phyloP scores from a whole-genome alignment of 345 rosid species.

The Heritiera fomes region DNA sequence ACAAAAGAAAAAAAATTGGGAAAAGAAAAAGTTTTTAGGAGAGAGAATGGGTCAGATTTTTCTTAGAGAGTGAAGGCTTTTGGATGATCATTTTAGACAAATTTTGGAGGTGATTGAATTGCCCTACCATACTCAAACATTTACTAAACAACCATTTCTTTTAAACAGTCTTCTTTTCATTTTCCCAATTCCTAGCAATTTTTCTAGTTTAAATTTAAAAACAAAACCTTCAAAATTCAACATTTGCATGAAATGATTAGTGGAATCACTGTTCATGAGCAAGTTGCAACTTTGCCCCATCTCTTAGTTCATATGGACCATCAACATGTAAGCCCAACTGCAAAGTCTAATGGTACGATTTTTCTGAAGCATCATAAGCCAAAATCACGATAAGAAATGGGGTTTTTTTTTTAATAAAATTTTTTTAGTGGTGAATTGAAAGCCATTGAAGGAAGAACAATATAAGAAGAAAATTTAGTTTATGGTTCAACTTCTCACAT shows the following conservation, averaged over 20 bases:
- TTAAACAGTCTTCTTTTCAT: background rate
- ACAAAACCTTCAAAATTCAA: background rate
- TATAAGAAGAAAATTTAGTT: background rate
- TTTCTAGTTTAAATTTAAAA: background rate
- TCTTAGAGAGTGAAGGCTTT: background rate
- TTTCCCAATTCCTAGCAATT: background rate
- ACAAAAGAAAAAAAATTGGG: slow-evolving; percentile 5
- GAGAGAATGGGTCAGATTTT: slow-evolving; percentile 30
- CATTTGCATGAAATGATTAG: slow-evolving; percentile 24
- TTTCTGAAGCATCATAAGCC: background rate
- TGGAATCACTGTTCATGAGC: background rate
- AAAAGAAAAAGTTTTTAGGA: slow-evolving; percentile 17
- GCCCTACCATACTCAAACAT: background rate
- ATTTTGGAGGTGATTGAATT: slow-evolving; percentile 14
- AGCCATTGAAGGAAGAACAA: background rate
- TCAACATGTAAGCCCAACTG: slow-evolving; percentile 26
- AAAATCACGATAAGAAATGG: background rate
- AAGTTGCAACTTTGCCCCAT: slow-evolving; percentile 13
- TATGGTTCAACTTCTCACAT: slow-evolving; percentile 18
- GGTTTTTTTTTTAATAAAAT: no score
- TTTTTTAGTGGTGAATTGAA: background rate
- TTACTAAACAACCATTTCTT: slow-evolving; percentile 3
- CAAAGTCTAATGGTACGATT: background rate
- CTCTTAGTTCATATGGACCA: slow-evolving; percentile 19
- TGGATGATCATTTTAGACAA: background rate